These are phyloP conservation scores for Pseudogymnoascus sp. DNA, from an alignment of 2,329 filamentous ascomycete species.

Conservation along the genomic window DNA sequence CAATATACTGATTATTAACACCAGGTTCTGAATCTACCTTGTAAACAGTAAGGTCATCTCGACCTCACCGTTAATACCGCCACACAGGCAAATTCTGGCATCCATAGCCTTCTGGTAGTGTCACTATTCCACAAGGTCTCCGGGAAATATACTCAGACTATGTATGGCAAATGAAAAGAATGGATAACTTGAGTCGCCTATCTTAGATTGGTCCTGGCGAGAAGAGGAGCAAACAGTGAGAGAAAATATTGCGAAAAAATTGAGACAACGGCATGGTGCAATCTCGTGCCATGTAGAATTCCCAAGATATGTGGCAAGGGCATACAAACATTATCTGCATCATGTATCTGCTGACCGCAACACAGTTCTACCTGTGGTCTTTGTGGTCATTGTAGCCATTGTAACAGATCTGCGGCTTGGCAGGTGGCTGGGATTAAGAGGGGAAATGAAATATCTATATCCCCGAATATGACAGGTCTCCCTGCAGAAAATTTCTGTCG, in stretches of 20 bases:
- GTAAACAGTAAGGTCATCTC: not conserved
- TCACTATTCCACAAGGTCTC: not conserved
- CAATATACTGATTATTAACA: not conserved
- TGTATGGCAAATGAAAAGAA: not conserved
- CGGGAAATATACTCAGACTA: not conserved
- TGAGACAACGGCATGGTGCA: not conserved
- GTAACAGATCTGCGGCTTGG: not conserved
- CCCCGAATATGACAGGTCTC: slow-evolving; percentile 5
- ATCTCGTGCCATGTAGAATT: slow-evolving; percentile 1
- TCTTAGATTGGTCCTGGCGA: not conserved
- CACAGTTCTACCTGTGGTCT: not conserved
- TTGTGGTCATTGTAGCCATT: not conserved
- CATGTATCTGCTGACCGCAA: not conserved
- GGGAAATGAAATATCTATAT: not conserved
- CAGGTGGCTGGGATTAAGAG: not conserved
- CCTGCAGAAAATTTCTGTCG: not conserved
- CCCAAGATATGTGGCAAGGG: not conserved
- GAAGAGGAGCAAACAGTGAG: not conserved
- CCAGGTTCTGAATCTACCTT: not conserved
- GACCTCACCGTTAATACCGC: not conserved
- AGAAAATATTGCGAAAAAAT: not conserved
- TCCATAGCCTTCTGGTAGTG: not conserved
- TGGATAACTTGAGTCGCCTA: not conserved
- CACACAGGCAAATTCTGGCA: not conserved
- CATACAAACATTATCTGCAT: slow-evolving; percentile 6